Conservation (phyloP, 176 grass and related monocot species). For the Zea mays region DNA sequence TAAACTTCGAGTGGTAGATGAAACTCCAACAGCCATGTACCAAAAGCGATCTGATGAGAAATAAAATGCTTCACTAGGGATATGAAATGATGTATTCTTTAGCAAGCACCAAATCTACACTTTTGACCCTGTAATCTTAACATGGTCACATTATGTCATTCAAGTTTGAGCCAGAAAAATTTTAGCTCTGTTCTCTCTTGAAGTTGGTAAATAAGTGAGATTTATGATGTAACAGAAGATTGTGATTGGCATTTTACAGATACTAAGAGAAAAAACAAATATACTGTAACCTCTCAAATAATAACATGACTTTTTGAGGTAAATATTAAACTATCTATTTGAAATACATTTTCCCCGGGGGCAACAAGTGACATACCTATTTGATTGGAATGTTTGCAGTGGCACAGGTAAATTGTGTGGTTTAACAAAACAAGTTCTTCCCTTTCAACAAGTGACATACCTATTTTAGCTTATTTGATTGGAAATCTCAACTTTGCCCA, state of each 20-base stretch:
- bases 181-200: neutral
- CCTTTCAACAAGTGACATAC: too few species aligned
- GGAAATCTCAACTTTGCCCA: constrained; percentile 14
- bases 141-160: neutral
- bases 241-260: neutral
- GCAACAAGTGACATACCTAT: neutral
- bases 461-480: neutral
- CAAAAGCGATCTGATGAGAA: neutral
- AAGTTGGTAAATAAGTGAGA: neutral
- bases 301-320: neutral
- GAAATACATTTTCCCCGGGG: neutral
- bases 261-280: neutral
- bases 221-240: neutral
- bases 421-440: too few species aligned
- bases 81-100: neutral
- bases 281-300: neutral
- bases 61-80: neutral
- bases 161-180: constrained; percentile 2
- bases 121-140: neutral
- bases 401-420: too few species aligned
- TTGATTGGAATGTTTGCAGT: neutral
- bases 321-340: neutral
- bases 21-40: neutral
- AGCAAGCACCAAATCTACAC: neutral
- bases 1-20: constrained; percentile 8